Base-by-base conservation (phyloP, 1,284 basidiomycete genomes). In the Austroboletus niveus region DNA sequence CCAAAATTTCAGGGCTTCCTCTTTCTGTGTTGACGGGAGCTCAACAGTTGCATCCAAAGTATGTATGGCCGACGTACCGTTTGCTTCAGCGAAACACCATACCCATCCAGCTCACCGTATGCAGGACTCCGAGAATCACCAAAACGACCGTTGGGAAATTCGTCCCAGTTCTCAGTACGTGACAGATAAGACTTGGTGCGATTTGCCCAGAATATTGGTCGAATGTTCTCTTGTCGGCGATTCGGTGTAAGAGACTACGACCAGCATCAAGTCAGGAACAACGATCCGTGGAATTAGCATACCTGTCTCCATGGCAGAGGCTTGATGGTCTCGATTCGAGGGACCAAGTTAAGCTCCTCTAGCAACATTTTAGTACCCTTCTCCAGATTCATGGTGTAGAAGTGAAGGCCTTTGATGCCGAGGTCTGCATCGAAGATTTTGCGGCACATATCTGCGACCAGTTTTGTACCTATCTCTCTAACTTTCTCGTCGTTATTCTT, bases 301-400 rank as follows among this genome's bases (percentile, higher is more conserved):
- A 88, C 89, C 75, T 94, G 93, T 71, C 92, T 84, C 94, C 94
- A 96, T 1, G 94, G 94, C 24, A 97, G 73, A 36, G 94, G 93
- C 60, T 92, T 92, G 66, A 94, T 80, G 24, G 87, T 89, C 70
- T 95, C 92, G 20, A 93, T 78, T 44, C 89, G 81, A 9, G 92
- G 89, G 48, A 93, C 89, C 48, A 95, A 77, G 61, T 86, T 86
- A 47, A 98, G 75, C 67, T 94, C 89, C 69, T 95, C 86, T 34
- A 99, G 78, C 30, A 99, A 77, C 84, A 95, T 89, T 62, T 91
- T 89, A 11, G 94, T 94, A 20, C 89, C 96, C 72, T 90, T 97
- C 72, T 98, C 97, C 47, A 99, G 75, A 69, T 99, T 99, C 84
- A 99, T 90, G 52, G 96, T 99, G 74, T 98, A 99, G 66, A 99